Evolutionary conservation across 2,329 filamentous ascomycete species (phyloP), one percentile per base, ranked within the genome.

Genomic region (Hypoxylon sp.): DNA sequence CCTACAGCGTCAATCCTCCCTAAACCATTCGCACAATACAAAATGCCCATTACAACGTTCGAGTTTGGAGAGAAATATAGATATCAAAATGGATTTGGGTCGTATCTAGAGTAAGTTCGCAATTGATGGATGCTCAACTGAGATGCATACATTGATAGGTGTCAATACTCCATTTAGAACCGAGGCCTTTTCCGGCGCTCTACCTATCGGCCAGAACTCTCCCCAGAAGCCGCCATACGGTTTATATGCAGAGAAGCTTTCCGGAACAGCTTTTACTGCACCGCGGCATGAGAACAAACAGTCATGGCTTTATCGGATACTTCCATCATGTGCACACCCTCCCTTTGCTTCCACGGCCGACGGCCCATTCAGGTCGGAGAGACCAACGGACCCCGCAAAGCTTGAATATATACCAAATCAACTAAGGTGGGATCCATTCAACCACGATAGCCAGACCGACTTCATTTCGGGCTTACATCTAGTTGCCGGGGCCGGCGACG

Each of bases 381-480:
- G 74, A 70, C 67, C 77, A 0, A 73, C 73, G 4, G 69, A 75
- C 11, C 76, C 77, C 31, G 70, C 75, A 6, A 81, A 81, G 65
- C 79, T 90, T 55, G 83, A 89, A 63, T 85, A 89, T 57, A 87
- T 90, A 41, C 90, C 90, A 0, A 93, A 93, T 63, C 90, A 94
- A 71, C 77, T 95, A 23, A 83, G 90, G 54, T 95, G 90, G 90
- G 86, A 90, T 62, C 89, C 80, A 1, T 91, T 92, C 67, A 86
- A 92, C 64, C 76, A 91, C 35, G 82, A 88, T 59, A 78, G 86
- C 67, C 80, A 32, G 51, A 71, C 65, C 7, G 70, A 75, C 43
- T 79, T 79, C 34, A 71, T 79, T 31, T 73, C 73, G 1, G 72
- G 73, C 2, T 68, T 89, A 47, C 83, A 86, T 51, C 73, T 89